These are phyloP conservation scores for Suillus spraguei DNA, from an alignment of 768 basidiomycete species.

Conservation along the genomic window DNA sequence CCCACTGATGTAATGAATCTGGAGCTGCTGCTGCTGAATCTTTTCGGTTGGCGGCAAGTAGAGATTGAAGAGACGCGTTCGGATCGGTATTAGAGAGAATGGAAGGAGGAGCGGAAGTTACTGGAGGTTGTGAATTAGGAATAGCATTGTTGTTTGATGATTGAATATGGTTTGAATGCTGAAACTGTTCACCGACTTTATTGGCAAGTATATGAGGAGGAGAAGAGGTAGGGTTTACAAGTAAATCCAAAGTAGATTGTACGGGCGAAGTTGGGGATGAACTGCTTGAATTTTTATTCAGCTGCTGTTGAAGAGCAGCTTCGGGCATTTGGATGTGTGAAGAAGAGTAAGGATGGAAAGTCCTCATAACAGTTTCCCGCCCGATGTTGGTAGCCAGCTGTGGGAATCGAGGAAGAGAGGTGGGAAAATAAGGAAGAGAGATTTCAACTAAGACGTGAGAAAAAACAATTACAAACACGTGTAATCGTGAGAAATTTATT, in stretches of 20 bases:
- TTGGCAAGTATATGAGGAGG: conserved; percentile 32
- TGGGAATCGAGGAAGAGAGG: conserved; percentile 46
- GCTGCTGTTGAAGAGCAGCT: conserved; percentile 34
- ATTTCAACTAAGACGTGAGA: conserved; percentile 12
- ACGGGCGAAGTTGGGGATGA: conserved; percentile 47
- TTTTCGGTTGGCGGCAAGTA: conserved; percentile 37
- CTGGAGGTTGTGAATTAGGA: conserved; percentile 32
- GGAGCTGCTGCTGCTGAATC: conserved; percentile 29
- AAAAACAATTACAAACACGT: conserved; percentile 31
- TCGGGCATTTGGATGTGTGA: conserved; percentile 45
- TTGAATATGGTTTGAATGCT: conserved; percentile 26
- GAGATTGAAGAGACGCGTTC: conserved; percentile 42
- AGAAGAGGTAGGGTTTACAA: conserved; percentile 34
- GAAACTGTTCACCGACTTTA: conserved; percentile 38
- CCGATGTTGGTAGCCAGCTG: conserved; percentile 41
- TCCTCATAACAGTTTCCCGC: conserved; percentile 47
- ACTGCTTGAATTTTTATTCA: conserved; percentile 32
- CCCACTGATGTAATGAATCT: conserved; percentile 42
- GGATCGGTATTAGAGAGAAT: conserved; percentile 41
- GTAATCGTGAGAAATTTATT: conserved; percentile 32
- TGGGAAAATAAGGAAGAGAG: conserved; percentile 43
- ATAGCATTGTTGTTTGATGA: conserved; percentile 29
- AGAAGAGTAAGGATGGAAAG: conserved; percentile 45
- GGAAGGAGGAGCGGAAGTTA: conserved; percentile 33
- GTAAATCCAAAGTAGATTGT: conserved; percentile 43